phyloP scores from a whole-genome alignment of 192 early-diverging fungal genomes.

The Thoreauomyces humboldtii region DNA sequence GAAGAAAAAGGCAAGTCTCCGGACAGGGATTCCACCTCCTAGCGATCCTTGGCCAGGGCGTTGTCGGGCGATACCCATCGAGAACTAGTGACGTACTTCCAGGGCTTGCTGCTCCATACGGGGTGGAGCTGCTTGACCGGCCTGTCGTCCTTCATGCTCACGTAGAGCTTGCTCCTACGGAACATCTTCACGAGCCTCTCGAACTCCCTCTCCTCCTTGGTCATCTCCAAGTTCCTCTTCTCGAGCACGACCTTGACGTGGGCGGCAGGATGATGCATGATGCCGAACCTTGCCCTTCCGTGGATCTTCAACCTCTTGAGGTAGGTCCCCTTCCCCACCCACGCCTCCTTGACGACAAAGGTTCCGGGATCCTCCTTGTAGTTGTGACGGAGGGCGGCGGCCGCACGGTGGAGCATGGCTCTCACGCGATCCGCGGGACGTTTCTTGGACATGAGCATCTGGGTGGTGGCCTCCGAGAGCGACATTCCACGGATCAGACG shows the following conservation, averaged over 20 bases:
- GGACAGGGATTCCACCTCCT: too few relatives aligned
- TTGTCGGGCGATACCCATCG: conserved; percentile 42
- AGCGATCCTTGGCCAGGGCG: conserved; percentile 21
- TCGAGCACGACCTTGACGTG: conserved; percentile 83
- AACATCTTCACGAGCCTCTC: conserved; percentile 36
- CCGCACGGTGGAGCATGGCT: conserved; percentile 32
- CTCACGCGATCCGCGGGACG: conserved; percentile 35
- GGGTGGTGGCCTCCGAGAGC: conserved; percentile 35
- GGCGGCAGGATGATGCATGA: conserved; percentile 70
- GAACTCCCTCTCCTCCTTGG: conserved; percentile 35
- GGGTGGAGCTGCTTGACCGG: conserved; percentile 29
- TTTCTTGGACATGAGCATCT: conserved; percentile 47
- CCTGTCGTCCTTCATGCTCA: conserved; percentile 31
- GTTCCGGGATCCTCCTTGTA: conserved; percentile 20
- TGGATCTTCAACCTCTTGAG: conserved; percentile 72
- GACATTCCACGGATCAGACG: conserved; percentile 39
- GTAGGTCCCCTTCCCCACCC: conserved; percentile 84
- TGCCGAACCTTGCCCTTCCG: conserved; percentile 74
- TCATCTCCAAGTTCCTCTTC: conserved; percentile 36
- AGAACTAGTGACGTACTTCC: conserved; percentile 44
- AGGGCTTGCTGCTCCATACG: conserved; percentile 45
- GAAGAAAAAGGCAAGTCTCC: too few relatives aligned
- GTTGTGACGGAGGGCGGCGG: conserved; percentile 24
- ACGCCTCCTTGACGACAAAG: conserved; percentile 55
- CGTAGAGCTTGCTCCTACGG: conserved; percentile 34